These are phyloP conservation scores for Alternaria sp. DNA, from an alignment of 2,329 filamentous ascomycete species.

Conservation along the genomic window DNA sequence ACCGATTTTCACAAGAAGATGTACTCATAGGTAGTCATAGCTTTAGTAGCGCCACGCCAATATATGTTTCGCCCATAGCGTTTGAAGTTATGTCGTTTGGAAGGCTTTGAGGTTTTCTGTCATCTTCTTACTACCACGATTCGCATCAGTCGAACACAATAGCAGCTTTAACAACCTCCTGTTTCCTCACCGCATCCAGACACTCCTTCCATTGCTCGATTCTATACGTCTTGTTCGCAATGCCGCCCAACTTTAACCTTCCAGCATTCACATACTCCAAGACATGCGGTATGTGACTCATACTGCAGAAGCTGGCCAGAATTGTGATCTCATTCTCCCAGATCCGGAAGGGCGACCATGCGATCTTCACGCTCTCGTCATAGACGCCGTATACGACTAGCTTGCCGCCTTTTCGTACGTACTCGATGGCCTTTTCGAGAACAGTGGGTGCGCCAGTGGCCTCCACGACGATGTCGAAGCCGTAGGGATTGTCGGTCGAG, in stretches of 20 bases:
- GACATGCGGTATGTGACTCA: constrained; percentile 50
- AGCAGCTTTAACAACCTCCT: constrained; percentile 75
- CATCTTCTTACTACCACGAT: not conserved
- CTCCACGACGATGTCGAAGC: constrained; percentile 76
- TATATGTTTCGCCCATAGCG: not conserved
- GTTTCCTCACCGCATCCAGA: constrained; percentile 73
- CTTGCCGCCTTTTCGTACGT: constrained; percentile 73
- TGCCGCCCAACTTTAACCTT: constrained; percentile 69
- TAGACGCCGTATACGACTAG: constrained; percentile 77
- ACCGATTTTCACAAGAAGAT: constrained; percentile 10
- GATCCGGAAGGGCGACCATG: constrained; percentile 75
- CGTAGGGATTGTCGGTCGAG: constrained; percentile 70
- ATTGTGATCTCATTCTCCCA: constrained; percentile 73
- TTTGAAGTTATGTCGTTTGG: not conserved
- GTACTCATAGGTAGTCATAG: not conserved
- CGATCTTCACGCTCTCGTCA: constrained; percentile 65
- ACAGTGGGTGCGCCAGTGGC: constrained; percentile 73
- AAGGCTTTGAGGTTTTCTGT: not conserved
- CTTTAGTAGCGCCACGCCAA: not conserved
- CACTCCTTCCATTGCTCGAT: constrained; percentile 76
- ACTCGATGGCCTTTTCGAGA: constrained; percentile 73
- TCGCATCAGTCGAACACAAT: constrained; percentile 66
- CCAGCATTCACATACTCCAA: constrained; percentile 59
- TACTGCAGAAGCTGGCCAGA: constrained; percentile 72
- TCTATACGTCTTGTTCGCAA: constrained; percentile 76